Conservation (phyloP, 305 asterid species). For the Salvia sclarea region DNA sequence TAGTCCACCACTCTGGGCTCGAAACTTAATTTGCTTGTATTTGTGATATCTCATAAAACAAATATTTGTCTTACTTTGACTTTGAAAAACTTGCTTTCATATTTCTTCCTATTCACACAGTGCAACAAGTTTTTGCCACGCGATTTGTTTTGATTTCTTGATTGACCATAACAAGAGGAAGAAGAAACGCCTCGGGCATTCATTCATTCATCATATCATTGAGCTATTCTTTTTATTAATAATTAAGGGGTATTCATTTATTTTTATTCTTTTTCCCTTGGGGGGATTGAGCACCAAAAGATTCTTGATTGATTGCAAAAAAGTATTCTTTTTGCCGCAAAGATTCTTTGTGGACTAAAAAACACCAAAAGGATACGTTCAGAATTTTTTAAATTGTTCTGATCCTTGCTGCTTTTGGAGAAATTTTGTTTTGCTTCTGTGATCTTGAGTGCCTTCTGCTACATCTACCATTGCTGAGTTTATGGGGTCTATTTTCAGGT, state of each 20-base stretch:
- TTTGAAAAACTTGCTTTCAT: constrained; percentile 35
- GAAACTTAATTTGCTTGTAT: constrained; percentile 18
- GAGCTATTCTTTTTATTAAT: constrained; percentile 23
- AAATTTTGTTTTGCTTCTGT: constrained; percentile 27
- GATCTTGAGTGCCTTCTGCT: constrained; percentile 44
- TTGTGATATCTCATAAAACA: neutral
- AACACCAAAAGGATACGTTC: constrained; percentile 32
- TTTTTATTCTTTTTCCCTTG: neutral
- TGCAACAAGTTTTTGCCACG: constrained; percentile 29
- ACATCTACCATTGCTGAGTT: constrained; percentile 29
- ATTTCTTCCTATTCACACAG: constrained; percentile 27
- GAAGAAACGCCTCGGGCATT: constrained; percentile 31
- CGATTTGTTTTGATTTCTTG: constrained; percentile 20
- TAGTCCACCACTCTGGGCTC: constrained; percentile 46
- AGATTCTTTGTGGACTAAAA: constrained; percentile 36
- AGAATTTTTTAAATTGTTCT: constrained; percentile 28
- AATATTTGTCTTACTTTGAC: constrained; percentile 43
- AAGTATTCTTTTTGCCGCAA: constrained; percentile 28
- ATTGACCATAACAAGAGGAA: constrained; percentile 12
- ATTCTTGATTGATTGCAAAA: constrained; percentile 33
- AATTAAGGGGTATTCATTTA: constrained; percentile 12
- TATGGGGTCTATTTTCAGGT: constrained; percentile 44
- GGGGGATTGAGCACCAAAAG: constrained; percentile 8
- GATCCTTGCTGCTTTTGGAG: constrained; percentile 30
- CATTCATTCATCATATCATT: constrained; percentile 29